These are phyloP conservation scores for Furcasterigmium sp. DNA, from an alignment of 2,329 filamentous ascomycete genomes.

Conservation along the genomic window DNA sequence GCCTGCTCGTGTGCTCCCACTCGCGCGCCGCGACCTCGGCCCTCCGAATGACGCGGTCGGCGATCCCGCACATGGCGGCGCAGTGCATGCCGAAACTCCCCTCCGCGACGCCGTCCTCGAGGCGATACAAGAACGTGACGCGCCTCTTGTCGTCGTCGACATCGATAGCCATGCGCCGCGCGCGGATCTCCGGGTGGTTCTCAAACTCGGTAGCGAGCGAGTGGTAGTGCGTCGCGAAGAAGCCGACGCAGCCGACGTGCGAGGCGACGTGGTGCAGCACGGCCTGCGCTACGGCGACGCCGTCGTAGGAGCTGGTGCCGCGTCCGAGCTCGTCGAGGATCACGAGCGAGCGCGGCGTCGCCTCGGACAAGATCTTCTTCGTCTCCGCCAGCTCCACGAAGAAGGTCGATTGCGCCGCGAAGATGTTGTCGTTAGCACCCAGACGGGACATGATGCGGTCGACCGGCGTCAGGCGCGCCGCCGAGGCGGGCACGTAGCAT, in stretches of 20 bases:
- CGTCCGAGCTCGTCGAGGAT: conserved; percentile 96
- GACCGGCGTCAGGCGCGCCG: conserved; percentile 79
- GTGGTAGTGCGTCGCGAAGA: conserved; percentile 98
- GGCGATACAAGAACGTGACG: conserved; percentile 95
- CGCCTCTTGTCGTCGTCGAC: conserved; percentile 78
- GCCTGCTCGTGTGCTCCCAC: conserved; percentile 90
- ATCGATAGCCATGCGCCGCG: conserved; percentile 89
- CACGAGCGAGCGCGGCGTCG: conserved; percentile 87
- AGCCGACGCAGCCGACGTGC: conserved; percentile 88
- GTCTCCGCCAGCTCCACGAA: conserved; percentile 97
- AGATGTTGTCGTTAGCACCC: conserved; percentile 98
- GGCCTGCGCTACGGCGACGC: conserved; percentile 91
- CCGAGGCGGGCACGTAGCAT: conserved; percentile 81
- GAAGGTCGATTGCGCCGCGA: conserved; percentile 95
- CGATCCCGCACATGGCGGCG: conserved; percentile 95
- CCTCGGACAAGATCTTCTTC: conserved; percentile 94
- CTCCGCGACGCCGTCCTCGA: conserved; percentile 90
- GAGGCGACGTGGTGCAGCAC: conserved; percentile 95
- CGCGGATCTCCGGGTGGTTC: conserved; percentile 78
- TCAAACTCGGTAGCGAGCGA: conserved; percentile 88
- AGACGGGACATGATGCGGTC: conserved; percentile 98
- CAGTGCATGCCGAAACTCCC: conserved; percentile 99
- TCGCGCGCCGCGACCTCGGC: conserved; percentile 85
- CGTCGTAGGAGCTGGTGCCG: conserved; percentile 92
- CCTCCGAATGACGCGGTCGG: conserved; percentile 71